Conservation (phyloP, 805 yeast species). For the Teunomyces stri region DNA sequence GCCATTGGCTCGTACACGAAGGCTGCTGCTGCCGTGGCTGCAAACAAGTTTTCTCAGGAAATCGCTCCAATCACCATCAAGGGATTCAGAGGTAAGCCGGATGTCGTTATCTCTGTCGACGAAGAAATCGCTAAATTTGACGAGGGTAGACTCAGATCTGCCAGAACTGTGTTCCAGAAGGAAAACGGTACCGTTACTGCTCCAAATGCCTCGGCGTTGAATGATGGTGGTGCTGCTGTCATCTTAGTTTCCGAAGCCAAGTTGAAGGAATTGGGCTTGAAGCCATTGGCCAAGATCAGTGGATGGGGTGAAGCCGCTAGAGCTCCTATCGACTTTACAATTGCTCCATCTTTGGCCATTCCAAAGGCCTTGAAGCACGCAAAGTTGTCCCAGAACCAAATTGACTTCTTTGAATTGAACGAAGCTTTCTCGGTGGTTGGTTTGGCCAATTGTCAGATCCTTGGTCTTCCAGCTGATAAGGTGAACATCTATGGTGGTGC, state of each 20-base stretch:
- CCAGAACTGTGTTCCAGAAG: constrained; percentile 92
- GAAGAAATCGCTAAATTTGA: constrained; percentile 82
- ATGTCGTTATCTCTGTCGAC: constrained; percentile 64
- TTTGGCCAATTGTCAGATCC: constrained; percentile 75
- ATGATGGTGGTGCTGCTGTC: constrained; percentile 98
- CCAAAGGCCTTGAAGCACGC: constrained; percentile 96
- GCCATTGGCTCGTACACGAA: constrained; percentile 83
- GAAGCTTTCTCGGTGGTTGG: constrained; percentile 99
- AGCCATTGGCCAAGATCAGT: constrained; percentile 81
- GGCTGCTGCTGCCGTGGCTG: constrained; percentile 76
- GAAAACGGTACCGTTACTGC: constrained; percentile 97
- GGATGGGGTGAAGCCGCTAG: constrained; percentile 99
- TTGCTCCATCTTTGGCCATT: constrained; percentile 91
- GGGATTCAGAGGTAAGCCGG: constrained; percentile 89
- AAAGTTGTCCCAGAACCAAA: constrained; percentile 55
- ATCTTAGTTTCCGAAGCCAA: constrained; percentile 81
- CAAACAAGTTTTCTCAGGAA: constrained; percentile 80
- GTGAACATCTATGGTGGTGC: constrained; percentile 94
- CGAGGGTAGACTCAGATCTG: constrained; percentile 70
- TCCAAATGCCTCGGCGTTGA: constrained; percentile 92
- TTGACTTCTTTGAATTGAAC: constrained; percentile 92
- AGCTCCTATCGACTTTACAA: constrained; percentile 91
- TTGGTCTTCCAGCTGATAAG: constrained; percentile 60
- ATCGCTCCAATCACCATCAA: constrained; percentile 85
- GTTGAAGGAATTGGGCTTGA: constrained; percentile 79